phyloP scores from a whole-genome alignment of 768 basidiomycete species.

The Guyanaporus albipodus region DNA sequence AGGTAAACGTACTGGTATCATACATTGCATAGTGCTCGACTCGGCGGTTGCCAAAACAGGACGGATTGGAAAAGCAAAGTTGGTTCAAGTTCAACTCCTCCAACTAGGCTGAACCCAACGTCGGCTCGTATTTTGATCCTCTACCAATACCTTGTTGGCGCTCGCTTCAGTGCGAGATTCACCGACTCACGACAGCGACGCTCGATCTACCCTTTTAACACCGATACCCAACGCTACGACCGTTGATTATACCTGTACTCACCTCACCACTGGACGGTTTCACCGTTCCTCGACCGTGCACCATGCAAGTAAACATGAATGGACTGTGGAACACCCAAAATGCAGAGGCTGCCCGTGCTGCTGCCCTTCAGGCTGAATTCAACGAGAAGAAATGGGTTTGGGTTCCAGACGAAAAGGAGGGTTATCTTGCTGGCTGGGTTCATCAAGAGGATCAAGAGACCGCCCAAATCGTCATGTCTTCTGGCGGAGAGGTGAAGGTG shows the following conservation, averaged over 20 bases:
- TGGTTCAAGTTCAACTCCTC: not conserved
- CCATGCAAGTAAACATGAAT: slow-evolving; percentile 38
- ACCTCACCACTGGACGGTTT: not conserved
- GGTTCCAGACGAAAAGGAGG: slow-evolving; percentile 90
- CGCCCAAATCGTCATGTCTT: slow-evolving; percentile 81
- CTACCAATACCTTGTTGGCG: not conserved
- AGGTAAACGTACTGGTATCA: too few relatives aligned
- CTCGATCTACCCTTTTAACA: not conserved
- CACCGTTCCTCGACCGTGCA: slow-evolving; percentile 7
- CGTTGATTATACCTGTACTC: not conserved
- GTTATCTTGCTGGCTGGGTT: slow-evolving; percentile 94
- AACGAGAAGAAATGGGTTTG: slow-evolving; percentile 99
- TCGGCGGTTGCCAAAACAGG: slow-evolving; percentile 12
- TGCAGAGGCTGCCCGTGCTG: slow-evolving; percentile 74
- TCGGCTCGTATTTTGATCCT: not conserved
- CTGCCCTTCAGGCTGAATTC: slow-evolving; percentile 91
- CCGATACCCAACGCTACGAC: slow-evolving; percentile 8
- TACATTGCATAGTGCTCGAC: too few relatives aligned
- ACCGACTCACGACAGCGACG: slow-evolving; percentile 3
- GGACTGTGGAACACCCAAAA: slow-evolving; percentile 46
- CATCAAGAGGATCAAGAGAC: slow-evolving; percentile 79
- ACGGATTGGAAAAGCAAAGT: not conserved
- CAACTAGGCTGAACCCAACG: not conserved
- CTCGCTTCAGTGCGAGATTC: not conserved
- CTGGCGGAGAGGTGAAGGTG: slow-evolving; percentile 69